Conservation (phyloP, 352 stramenopile genomes). For the Phytophthora crassamura region DNA sequence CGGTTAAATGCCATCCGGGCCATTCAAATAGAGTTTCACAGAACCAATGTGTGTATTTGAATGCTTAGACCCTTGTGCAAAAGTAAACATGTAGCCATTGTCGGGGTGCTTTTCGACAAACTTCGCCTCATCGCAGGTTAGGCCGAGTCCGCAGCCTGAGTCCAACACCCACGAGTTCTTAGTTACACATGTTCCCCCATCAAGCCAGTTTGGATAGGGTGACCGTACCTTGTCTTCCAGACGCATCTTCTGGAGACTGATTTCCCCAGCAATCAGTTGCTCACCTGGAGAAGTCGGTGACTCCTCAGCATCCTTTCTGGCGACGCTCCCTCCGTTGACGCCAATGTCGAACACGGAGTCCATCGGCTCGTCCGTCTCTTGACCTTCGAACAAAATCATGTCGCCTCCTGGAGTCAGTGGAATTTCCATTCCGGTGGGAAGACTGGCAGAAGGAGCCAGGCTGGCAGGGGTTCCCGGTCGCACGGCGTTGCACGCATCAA, state of each 20-base stretch:
- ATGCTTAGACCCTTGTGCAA: constrained; percentile 19
- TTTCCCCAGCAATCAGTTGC: background rate
- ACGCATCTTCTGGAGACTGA: background rate
- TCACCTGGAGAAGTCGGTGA: background rate
- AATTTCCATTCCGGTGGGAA: too few relatives aligned
- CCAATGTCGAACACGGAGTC: background rate
- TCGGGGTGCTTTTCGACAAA: constrained; percentile 3
- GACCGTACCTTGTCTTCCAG: constrained; percentile 7
- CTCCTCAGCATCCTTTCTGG: background rate
- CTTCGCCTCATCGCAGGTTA: constrained; percentile 8
- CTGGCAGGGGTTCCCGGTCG: background rate
- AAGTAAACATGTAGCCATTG: constrained; percentile 17
- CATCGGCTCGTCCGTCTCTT: background rate
- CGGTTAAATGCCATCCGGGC: background rate
- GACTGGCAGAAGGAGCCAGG: too few relatives aligned
- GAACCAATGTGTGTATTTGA: constrained; percentile 9
- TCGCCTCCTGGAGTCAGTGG: background rate
- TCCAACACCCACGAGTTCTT: constrained; percentile 7
- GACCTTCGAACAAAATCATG: background rate
- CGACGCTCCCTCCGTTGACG: background rate
- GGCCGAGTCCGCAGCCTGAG: constrained; percentile 13
- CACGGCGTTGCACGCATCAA: background rate
- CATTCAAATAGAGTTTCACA: constrained; percentile 13
- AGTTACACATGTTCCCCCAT: background rate
- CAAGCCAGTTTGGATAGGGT: background rate